Conservation (phyloP, 441 rosid genomes). For the Jatropha podagrica region DNA sequence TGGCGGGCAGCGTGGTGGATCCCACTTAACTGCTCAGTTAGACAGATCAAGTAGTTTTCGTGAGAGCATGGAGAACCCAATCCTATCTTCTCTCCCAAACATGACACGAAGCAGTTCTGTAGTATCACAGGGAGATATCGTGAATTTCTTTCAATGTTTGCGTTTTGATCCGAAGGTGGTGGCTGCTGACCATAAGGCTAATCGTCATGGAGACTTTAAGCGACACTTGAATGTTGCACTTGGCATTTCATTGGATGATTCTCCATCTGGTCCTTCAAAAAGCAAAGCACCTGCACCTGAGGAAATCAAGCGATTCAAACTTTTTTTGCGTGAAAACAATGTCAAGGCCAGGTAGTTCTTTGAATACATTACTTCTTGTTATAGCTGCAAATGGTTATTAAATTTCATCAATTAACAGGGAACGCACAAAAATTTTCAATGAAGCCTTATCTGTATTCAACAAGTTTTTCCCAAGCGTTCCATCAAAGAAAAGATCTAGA, state of each 20-base stretch:
- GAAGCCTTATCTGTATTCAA: constrained; percentile 85
- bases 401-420: constrained; percentile 60
- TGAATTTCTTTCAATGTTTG: constrained; percentile 71
- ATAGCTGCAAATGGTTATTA: constrained; percentile 31
- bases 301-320: constrained; percentile 75
- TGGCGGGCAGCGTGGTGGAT: constrained; percentile 80
- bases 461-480: constrained; percentile 74
- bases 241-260: constrained; percentile 75
- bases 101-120: constrained; percentile 65
- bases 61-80: constrained; percentile 72
- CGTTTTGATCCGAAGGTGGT: constrained; percentile 75
- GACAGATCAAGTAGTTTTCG: constrained; percentile 93
- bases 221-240: constrained; percentile 67
- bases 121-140: constrained; percentile 66
- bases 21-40: constrained; percentile 71
- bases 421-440: constrained; percentile 67
- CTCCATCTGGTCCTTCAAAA: constrained; percentile 56
- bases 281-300: constrained; percentile 73
- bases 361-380: constrained; percentile 20
- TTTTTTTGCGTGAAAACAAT: constrained; percentile 61
- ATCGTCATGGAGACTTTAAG: constrained; percentile 75
- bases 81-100: constrained; percentile 66
- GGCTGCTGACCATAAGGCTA: constrained; percentile 76
- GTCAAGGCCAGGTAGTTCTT: constrained; percentile 83
- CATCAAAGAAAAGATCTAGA: constrained; percentile 89